These are phyloP conservation scores for Fusarium austroafricanum DNA, from an alignment of 2,329 filamentous ascomycete genomes.

Conservation along the genomic window DNA sequence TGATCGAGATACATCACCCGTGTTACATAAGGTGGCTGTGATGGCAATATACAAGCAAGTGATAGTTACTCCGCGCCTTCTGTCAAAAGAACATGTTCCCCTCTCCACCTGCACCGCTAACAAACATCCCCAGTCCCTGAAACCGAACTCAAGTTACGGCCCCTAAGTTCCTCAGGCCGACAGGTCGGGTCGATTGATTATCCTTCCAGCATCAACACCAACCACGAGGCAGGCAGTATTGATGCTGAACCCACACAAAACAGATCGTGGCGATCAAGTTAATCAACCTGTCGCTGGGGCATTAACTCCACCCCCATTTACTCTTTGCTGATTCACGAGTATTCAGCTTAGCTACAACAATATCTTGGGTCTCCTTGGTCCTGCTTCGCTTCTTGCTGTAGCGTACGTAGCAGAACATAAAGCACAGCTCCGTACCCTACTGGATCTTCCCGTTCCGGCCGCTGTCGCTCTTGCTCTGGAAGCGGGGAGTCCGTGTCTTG, in stretches of 20 bases:
- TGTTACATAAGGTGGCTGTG: neutral
- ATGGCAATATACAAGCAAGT: neutral
- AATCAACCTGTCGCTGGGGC: neutral
- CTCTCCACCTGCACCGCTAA: slow-evolving; percentile 18
- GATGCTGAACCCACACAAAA: slow-evolving; percentile 22
- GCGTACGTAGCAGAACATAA: neutral
- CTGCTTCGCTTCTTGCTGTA: slow-evolving; percentile 8
- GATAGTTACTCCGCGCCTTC: slow-evolving; percentile 6
- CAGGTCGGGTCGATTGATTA: slow-evolving; percentile 32
- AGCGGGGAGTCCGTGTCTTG: slow-evolving; percentile 45
- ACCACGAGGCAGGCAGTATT: slow-evolving; percentile 16
- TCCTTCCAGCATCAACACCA: slow-evolving; percentile 35
- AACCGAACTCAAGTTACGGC: slow-evolving; percentile 24
- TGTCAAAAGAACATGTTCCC: neutral
- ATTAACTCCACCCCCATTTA: neutral
- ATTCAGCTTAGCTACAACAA: neutral
- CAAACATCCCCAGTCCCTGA: slow-evolving; percentile 29
- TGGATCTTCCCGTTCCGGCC: slow-evolving; percentile 45
- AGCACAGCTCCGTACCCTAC: neutral
- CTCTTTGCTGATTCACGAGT: neutral
- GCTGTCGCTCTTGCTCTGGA: slow-evolving; percentile 42
- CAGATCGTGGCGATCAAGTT: slow-evolving; percentile 19
- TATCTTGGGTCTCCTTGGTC: neutral
- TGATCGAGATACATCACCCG: neutral
- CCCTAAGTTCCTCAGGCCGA: slow-evolving; percentile 26